A percentile compares a stretch with the other conserved stretches of the same genome.
Evolutionary conservation across 352 stramenopile species (phyloP).

Genomic region (Blastocystis sp.): DNA sequence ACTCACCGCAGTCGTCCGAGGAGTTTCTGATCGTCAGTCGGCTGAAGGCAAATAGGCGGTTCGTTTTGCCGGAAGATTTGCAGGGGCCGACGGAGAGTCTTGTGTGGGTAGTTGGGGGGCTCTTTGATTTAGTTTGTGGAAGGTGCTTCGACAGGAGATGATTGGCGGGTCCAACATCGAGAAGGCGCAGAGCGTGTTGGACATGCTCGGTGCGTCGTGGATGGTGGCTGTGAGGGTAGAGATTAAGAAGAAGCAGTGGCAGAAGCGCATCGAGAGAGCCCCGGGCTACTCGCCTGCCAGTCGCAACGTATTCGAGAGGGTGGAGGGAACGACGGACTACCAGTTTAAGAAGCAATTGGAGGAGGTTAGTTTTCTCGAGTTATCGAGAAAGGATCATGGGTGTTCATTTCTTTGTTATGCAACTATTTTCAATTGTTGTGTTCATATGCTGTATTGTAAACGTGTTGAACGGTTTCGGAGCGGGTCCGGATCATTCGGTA

Average conservation of each 20-base stretch:
- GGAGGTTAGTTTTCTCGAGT: neutral
- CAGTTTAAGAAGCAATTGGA: neutral
- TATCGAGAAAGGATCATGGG: neutral
- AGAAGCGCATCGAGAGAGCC: neutral
- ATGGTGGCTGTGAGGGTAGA: neutral
- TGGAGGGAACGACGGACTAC: neutral
- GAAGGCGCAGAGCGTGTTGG: neutral
- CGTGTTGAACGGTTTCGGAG: too few species aligned
- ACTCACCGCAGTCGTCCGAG: neutral
- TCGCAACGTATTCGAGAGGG: neutral
- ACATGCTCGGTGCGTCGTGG: neutral
- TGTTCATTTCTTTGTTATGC: neutral
- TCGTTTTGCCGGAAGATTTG: neutral
- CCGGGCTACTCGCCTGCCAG: neutral
- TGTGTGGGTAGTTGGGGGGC: neutral
- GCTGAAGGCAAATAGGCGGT: neutral
- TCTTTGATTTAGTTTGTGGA: slow-evolving; percentile 13
- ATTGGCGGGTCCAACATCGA: neutral
- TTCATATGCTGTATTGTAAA: too few species aligned
- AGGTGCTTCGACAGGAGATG: neutral
- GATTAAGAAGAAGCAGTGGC: slow-evolving; percentile 4
- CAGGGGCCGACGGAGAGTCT: slow-evolving; percentile 21
- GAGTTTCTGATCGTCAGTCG: neutral
- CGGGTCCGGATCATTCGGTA: too few species aligned
- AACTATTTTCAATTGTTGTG: too few species aligned